A percentile compares a stretch with the other conserved stretches of the same genome.
These are phyloP conservation scores for Coemansia sp. DNA, from an alignment of 192 early-diverging fungal species.

Conservation along the genomic window DNA sequence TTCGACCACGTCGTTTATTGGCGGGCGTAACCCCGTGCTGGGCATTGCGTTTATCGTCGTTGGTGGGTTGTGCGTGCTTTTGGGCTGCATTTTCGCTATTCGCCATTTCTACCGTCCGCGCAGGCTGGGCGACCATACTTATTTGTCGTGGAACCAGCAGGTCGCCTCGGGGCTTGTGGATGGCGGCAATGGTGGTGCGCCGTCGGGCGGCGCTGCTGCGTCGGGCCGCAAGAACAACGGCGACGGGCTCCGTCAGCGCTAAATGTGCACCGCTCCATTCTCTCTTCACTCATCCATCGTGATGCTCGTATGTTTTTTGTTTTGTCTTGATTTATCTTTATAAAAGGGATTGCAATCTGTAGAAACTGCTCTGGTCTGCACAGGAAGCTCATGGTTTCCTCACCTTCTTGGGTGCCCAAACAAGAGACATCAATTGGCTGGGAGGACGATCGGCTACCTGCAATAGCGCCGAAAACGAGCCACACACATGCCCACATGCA, in stretches of 20 bases:
- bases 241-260: slow-evolving; percentile 27
- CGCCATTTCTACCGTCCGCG: slow-evolving; percentile 94
- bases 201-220: slow-evolving; percentile 13
- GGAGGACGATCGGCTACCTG: too few relatives aligned
- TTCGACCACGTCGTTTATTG: slow-evolving; percentile 90
- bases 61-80: slow-evolving; percentile 83
- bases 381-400: too few relatives aligned
- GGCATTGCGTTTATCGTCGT: slow-evolving; percentile 93
- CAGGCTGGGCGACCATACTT: slow-evolving; percentile 95
- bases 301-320: slow-evolving; percentile 11
- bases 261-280: not conserved
- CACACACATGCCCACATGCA: too few relatives aligned
- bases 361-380: too few relatives aligned
- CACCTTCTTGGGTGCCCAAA: too few relatives aligned
- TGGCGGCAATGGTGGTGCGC: slow-evolving; percentile 9
- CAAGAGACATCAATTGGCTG: too few relatives aligned
- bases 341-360: not conserved
- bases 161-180: slow-evolving; percentile 43
- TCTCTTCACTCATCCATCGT: not conserved
- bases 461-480: too few relatives aligned
- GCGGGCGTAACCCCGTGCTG: slow-evolving; percentile 96
- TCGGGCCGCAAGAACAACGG: slow-evolving; percentile 19
- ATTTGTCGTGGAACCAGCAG: slow-evolving; percentile 93
- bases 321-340: not conserved
- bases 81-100: slow-evolving; percentile 85